Evolutionary conservation across 1,284 basidiomycete species (phyloP).

Genomic region (Irpex sp.): DNA sequence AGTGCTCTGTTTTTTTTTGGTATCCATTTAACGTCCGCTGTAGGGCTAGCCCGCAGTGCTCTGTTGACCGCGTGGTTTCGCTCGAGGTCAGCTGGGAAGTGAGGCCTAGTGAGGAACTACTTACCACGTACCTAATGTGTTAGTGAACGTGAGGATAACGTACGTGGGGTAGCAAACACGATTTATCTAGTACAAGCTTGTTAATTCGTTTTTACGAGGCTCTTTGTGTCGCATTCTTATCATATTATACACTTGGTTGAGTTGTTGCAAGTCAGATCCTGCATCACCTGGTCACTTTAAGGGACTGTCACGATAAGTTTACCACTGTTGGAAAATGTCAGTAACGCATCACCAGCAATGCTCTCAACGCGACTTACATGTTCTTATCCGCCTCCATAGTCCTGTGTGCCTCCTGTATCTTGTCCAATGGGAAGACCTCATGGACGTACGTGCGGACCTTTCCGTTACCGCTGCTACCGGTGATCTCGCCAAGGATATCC

Average conservation of each 20-base stretch:
- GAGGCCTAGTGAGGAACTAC: too few relatives aligned
- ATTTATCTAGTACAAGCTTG: too few relatives aligned
- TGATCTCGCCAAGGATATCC: conserved; percentile 58
- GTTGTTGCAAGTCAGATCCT: background rate
- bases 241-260: background rate
- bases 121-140: too few relatives aligned
- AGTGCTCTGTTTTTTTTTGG: too few relatives aligned
- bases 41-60: too few relatives aligned
- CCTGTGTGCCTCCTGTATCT: conserved; percentile 81
- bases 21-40: too few relatives aligned
- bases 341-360: background rate
- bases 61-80: too few relatives aligned
- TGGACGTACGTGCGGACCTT: conserved; percentile 75
- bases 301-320: conserved; percentile 11
- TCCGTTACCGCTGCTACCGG: conserved; percentile 51
- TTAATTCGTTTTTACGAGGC: too few relatives aligned
- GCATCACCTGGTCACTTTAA: background rate
- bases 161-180: too few relatives aligned
- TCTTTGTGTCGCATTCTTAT: background rate
- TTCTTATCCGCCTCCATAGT: conserved; percentile 88
- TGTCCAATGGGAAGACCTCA: conserved; percentile 80
- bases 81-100: too few relatives aligned
- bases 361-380: conserved; percentile 33
- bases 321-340: conserved; percentile 17
- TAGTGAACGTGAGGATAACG: too few relatives aligned